phyloP scores from a whole-genome alignment of 2,329 filamentous ascomycete species.

The Ascomycota sp. region DNA sequence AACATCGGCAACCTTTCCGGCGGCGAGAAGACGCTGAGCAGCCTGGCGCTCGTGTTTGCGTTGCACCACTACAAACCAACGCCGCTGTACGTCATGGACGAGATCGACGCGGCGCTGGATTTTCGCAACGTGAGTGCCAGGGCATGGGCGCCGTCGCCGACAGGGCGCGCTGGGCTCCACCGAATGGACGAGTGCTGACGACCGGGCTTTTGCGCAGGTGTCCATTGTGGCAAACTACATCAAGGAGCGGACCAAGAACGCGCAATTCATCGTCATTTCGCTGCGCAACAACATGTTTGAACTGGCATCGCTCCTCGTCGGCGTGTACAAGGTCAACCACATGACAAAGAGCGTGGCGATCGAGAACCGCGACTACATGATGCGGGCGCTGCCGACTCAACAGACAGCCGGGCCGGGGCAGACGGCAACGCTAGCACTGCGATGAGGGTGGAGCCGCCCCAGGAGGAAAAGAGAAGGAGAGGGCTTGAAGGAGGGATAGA shows the following conservation, averaged over 20 bases:
- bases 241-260: conserved; percentile 97
- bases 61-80: conserved; percentile 96
- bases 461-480: neutral
- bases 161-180: no score
- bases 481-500: neutral
- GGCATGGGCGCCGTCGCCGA: no score
- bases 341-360: conserved; percentile 91
- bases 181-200: neutral
- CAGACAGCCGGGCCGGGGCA: conserved; percentile 5
- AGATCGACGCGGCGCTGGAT: conserved; percentile 94
- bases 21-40: conserved; percentile 92
- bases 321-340: conserved; percentile 98
- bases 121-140: conserved; percentile 71
- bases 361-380: conserved; percentile 63
- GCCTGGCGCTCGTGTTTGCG: conserved; percentile 88
- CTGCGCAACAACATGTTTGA: conserved; percentile 99
- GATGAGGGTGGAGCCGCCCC: conserved; percentile 6
- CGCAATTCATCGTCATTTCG: conserved; percentile 96
- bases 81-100: conserved; percentile 97
- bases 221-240: conserved; percentile 98
- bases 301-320: conserved; percentile 80
- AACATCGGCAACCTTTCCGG: conserved; percentile 92
- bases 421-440: conserved; percentile 14
- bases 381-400: conserved; percentile 14
- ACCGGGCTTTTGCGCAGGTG: conserved; percentile 31